Conservation (phyloP, 805 yeast species). For the Candida sithepensis region DNA sequence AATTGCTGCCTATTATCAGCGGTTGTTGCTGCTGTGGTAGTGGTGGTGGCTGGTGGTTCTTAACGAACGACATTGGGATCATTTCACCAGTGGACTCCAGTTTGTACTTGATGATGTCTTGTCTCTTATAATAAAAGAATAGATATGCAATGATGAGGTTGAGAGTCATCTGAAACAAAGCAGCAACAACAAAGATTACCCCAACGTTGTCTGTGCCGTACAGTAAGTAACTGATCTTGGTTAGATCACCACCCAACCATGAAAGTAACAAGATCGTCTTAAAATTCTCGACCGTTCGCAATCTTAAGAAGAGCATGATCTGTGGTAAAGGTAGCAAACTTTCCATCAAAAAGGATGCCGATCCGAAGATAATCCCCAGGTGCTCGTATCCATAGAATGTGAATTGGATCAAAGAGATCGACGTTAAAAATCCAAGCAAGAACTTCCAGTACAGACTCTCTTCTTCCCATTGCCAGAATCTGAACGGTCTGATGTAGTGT, state of each 20-base stretch:
- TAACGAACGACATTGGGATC: slow-evolving; percentile 6
- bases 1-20: too few species aligned
- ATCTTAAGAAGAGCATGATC: slow-evolving; percentile 61
- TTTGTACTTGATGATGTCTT: not conserved
- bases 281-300: slow-evolving; percentile 73
- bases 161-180: slow-evolving; percentile 70
- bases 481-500: slow-evolving; percentile 56
- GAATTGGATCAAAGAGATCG: slow-evolving; percentile 19
- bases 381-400: slow-evolving; percentile 23
- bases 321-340: slow-evolving; percentile 75
- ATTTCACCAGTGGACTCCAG: not conserved
- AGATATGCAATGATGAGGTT: slow-evolving; percentile 73
- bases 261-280: slow-evolving; percentile 69
- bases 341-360: slow-evolving; percentile 56
- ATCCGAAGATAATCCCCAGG: slow-evolving; percentile 30
- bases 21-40: too few species aligned
- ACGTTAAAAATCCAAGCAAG: slow-evolving; percentile 38
- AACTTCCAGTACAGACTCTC: slow-evolving; percentile 36
- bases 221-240: slow-evolving; percentile 70
- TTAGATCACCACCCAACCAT: slow-evolving; percentile 87
- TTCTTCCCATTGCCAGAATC: slow-evolving; percentile 81
- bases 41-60: not conserved
- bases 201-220: slow-evolving; percentile 74
- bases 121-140: slow-evolving; percentile 56
- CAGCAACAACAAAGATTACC: slow-evolving; percentile 61